Percentiles rank a stretch among this genome's conserved stretches.
Conservation (phyloP, 345 rosid species). For the Cardamine resedifolia region DNA sequence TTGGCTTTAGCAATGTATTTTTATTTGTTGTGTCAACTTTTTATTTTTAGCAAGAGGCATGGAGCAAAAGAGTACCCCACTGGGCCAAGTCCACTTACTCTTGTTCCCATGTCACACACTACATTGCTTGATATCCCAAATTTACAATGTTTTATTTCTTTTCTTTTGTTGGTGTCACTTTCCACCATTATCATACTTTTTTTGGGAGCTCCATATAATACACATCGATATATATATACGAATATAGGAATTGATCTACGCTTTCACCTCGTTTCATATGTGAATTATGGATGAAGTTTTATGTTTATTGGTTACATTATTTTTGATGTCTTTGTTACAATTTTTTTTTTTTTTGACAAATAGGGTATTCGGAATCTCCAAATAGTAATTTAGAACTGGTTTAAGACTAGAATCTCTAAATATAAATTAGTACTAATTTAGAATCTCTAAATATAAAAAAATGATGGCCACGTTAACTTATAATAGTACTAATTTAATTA, state of each 20-base stretch:
- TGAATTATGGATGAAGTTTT: background rate
- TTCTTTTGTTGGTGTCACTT: conserved; percentile 4
- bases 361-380: background rate
- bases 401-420: background rate
- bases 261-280: background rate
- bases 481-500: background rate
- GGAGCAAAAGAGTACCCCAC: conserved; percentile 41
- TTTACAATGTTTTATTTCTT: background rate
- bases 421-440: too few relatives aligned
- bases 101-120: conserved; percentile 39
- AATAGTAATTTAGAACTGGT: too few relatives aligned
- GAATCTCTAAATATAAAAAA: too few relatives aligned
- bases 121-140: conserved; percentile 32
- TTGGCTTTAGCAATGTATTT: conserved; percentile 27
- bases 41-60: conserved; percentile 33
- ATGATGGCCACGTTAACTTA: background rate
- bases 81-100: conserved; percentile 40
- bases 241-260: background rate
- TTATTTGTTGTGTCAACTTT: conserved; percentile 18
- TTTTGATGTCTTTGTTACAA: background rate
- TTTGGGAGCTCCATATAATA: background rate
- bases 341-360: background rate
- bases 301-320: background rate
- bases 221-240: background rate
- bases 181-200: conserved; percentile 14